A percentile compares a stretch with the other conserved stretches of the same genome.
Evolutionary conservation across 768 basidiomycete species (phyloP).

Genomic region (Phaeotremella fagi): DNA sequence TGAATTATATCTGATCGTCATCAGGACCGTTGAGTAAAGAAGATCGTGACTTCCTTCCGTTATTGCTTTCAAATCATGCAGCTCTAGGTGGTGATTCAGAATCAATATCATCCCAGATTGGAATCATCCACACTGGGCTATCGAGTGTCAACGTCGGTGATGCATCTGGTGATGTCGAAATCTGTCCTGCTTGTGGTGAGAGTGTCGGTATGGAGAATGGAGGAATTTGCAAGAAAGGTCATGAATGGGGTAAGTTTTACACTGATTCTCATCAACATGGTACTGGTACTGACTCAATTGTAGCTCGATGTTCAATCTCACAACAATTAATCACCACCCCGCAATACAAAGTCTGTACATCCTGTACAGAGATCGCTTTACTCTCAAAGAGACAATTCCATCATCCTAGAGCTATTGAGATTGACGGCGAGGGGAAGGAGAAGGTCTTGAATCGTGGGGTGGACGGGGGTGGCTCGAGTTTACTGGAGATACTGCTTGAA

Average conservation of each 20-base stretch:
- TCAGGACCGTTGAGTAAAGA: no score
- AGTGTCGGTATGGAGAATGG: constrained; percentile 2
- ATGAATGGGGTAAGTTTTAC: constrained; percentile 35
- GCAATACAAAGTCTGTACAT: constrained; percentile 31
- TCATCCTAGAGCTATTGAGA: constrained; percentile 17
- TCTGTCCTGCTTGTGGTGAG: constrained; percentile 13
- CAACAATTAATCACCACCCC: constrained; percentile 27
- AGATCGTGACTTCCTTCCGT: no score
- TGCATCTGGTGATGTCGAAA: background rate
- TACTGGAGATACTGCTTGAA: constrained; percentile 24
- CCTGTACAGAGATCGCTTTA: constrained; percentile 34
- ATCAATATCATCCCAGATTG: no score
- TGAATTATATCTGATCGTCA: no score
- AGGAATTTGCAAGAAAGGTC: constrained; percentile 21
- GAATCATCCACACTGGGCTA: no score
- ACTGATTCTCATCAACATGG: background rate
- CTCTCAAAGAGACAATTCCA: constrained; percentile 5
- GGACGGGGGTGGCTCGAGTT: background rate
- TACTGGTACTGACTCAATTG: background rate
- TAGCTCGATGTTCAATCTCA: constrained; percentile 37
- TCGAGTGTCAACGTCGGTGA: no score
- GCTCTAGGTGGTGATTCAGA: no score
- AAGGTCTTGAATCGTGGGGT: constrained; percentile 6
- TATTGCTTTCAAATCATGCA: no score
- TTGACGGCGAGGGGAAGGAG: constrained; percentile 15